Evolutionary conservation across 1,139 yeast genomes (phyloP), one percentile per base, ranked within the genome.

Genomic region (Williopsis jadinii): DNA sequence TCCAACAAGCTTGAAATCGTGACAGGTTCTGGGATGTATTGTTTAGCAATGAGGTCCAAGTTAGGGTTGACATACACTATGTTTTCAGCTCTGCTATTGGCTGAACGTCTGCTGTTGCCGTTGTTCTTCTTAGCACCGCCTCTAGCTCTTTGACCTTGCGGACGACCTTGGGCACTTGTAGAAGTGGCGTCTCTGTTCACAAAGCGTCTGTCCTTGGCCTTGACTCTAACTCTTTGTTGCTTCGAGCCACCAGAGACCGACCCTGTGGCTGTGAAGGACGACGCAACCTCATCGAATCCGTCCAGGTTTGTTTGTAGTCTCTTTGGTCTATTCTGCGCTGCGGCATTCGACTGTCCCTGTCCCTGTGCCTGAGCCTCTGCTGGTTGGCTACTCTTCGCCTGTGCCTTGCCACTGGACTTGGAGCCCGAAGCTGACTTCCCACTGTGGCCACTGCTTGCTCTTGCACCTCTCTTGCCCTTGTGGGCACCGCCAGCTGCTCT

Each of bases 11-110:
- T 31, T 8, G 42, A 38, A 11, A 51, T 12, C 8, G 53, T 39
- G 34, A 49, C 50, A 4, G 43, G 37, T 28, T 48, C 42, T 39
- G 54, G 55, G 5, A 32, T 35, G 35, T 53, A 53, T 6, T 30
- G 3, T 2, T 50, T 46, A 28, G 35, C 32, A 26, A 53, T 44
- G 19, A 40, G 31, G 9, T 36, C 38, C 15, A 44, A 30, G 41
- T 53, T 53, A 35, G 51, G 45, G 37, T 53, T 52, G 9, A 36
- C 12, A 6, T 15, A 13, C 24, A 12, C 32, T 11, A 19, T n/a
- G 32, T 14, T 9, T 11, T 28, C 31, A n/a, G 10, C 31, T 10
- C 15, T 27, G 19, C 11, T 28, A 12, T 28, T 34, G 11, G 9
- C n/a, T 13, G 37, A 28, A n/a, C 37, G 32, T 35, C 32, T 34